Base-by-base conservation (phyloP, 179 eudicot species). In the Corrigiola litoralis region DNA sequence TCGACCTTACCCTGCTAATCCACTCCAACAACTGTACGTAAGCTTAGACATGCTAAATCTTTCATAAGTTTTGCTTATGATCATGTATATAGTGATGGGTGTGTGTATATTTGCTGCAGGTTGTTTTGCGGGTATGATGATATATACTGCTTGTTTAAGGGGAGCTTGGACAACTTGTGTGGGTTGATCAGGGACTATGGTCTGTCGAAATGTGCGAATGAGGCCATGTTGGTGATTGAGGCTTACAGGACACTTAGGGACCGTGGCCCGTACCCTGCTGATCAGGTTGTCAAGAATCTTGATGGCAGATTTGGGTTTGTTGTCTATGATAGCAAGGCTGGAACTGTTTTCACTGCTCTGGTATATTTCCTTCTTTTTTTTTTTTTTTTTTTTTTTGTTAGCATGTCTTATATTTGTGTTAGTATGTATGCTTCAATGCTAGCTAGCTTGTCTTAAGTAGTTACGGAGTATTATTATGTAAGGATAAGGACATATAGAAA, bases 181-280 rank as follows among this genome's bases (percentile, higher is more conserved):
- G 50, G 77, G 11, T 75, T 84, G 50, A 77, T 79, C 5, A 85
- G 68, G 67, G 85, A 87, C 23, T 90, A 90, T 68, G 97, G 97
- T 7, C 52, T 87, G 13, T 76, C 88, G 10, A 76, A 85, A 61
- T 55, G 49, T 23, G 72, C 90, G 2, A 82, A 87, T 45, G 97
- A 90, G 68, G 97, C 90, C 5, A 84, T 85, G 97, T 70, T 90
- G 27, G 82, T 87, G 28, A 86, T 84, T 23, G 92, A 90, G 71
- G 95, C 92, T 6, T 90, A 90, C 47, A 65, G 85, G 50, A 87
- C 95, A 0, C 84, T 90, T 6, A 70, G 97, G 14, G 97, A 90
- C 64, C 80, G 97, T 2, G 95, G 97, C 10, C 97, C 97, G 0
- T 90, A 87, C 64, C 97, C 97, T 3, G 92, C 88, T 20, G 95